phyloP scores from a whole-genome alignment of 2,329 filamentous ascomycete genomes.

The Myriosclerotinia curreyana region DNA sequence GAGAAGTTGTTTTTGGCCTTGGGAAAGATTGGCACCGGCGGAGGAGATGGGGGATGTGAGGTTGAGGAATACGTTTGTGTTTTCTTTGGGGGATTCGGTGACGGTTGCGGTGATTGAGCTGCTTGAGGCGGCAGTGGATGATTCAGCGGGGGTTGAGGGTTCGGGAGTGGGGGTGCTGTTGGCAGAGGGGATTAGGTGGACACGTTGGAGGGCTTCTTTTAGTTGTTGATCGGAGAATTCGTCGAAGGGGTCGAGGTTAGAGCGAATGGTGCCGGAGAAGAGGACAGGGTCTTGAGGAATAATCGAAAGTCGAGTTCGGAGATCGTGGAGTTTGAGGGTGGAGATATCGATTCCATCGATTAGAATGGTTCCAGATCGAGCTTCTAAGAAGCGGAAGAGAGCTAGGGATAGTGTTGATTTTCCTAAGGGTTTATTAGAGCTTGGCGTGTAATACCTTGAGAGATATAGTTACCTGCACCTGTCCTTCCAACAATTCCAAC shows the following conservation, averaged over 20 bases:
- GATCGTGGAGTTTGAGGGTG: conserved; percentile 35
- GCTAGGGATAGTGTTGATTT: conserved; percentile 34
- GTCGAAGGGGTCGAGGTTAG: conserved; percentile 86
- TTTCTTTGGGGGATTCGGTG: conserved; percentile 43
- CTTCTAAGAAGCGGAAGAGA: conserved; percentile 32
- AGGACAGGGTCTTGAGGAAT: conserved; percentile 66
- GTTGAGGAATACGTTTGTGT: conserved; percentile 62
- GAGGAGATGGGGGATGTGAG: conserved; percentile 62
- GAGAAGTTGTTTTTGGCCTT: conserved; percentile 70
- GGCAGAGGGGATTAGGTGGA: conserved; percentile 65
- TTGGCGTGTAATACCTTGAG: conserved; percentile 20
- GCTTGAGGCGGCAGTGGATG: conserved; percentile 14
- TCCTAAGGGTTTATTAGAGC: conserved; percentile 26
- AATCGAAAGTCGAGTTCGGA: conserved; percentile 36
- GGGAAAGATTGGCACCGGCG: conserved; percentile 68
- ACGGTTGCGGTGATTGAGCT: neutral
- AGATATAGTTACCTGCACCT: conserved; percentile 32
- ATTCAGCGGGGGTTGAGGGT: conserved; percentile 6
- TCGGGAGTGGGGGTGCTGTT: conserved; percentile 12
- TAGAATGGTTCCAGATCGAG: conserved; percentile 43
- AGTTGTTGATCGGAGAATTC: conserved; percentile 83
- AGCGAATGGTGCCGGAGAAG: conserved; percentile 81
- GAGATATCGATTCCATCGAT: conserved; percentile 39
- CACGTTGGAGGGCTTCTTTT: conserved; percentile 77
- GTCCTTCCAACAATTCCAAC: conserved; percentile 36